Conservation (phyloP, 306 rosid genomes). For the Malus orientalis region DNA sequence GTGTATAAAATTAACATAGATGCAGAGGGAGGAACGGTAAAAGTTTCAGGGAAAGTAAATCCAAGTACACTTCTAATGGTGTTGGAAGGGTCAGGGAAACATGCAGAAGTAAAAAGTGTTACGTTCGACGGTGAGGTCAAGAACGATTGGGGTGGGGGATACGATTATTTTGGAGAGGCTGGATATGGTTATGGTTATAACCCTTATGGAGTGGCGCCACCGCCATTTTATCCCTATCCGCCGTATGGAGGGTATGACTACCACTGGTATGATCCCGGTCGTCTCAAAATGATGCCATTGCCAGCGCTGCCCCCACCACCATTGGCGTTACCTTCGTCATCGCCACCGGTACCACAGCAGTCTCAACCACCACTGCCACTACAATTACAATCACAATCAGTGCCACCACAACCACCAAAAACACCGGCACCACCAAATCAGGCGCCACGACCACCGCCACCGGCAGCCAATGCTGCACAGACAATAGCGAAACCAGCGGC, state of each 20-base stretch:
- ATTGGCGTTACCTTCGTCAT: background rate
- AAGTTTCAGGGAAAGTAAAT: constrained; percentile 31
- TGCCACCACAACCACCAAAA: background rate
- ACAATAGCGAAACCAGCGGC: background rate
- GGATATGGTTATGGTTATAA: constrained; percentile 1
- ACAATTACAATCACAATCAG: background rate
- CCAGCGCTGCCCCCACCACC: background rate
- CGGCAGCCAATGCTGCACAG: background rate
- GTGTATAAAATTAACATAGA: constrained; percentile 23
- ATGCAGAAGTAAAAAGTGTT: constrained; percentile 26
- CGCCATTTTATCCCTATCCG: constrained; percentile 3
- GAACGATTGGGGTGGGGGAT: background rate
- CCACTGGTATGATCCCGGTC: constrained; percentile 1
- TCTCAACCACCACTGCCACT: background rate
- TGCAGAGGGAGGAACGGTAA: constrained; percentile 26
- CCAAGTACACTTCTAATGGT: constrained; percentile 22
- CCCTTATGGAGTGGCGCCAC: background rate
- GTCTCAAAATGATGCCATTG: background rate
- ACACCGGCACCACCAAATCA: background rate
- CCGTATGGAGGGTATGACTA: constrained; percentile 7
- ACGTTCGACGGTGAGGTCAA: constrained; percentile 37
- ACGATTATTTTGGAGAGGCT: background rate
- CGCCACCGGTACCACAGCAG: background rate
- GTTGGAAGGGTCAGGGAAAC: constrained; percentile 25
- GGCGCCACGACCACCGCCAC: background rate